Evolutionary conservation across 208 protist species (phyloP).

Genomic region (Blastocrithidia nonstop): DNA sequence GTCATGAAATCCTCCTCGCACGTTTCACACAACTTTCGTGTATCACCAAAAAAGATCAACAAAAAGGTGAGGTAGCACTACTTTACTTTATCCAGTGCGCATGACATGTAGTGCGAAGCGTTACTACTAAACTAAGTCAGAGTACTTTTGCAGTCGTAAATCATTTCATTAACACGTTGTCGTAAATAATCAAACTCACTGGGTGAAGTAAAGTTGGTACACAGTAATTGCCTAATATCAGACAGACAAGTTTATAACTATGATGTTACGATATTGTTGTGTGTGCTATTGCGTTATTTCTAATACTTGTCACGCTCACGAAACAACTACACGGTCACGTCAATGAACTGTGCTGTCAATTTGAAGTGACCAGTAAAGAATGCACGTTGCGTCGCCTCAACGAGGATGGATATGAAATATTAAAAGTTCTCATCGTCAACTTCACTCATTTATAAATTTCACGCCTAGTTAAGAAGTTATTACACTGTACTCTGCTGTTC

Average conservation of each 20-base stretch:
- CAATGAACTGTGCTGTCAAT: slow-evolving; percentile 29
- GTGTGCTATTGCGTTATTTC: no score
- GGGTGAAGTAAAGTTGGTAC: slow-evolving; percentile 8
- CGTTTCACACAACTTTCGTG: slow-evolving; percentile 16
- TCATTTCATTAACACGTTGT: slow-evolving; percentile 22
- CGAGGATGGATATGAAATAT: slow-evolving; percentile 19
- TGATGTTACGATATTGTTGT: slow-evolving; percentile 17
- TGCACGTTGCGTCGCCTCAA: slow-evolving; percentile 29
- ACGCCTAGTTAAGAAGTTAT: no score
- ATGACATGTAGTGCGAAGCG: no score
- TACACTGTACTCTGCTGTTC: no score
- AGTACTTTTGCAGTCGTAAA: slow-evolving; percentile 38
- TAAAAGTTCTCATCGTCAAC: slow-evolving; percentile 11
- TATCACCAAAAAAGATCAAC: slow-evolving; percentile 56
- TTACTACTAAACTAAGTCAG: no score
- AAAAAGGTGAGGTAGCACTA: slow-evolving; percentile 54
- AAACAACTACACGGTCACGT: slow-evolving; percentile 23
- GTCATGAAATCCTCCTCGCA: slow-evolving; percentile 28
- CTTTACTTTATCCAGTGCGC: no score
- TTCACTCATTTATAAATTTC: no score
- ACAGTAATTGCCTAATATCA: slow-evolving; percentile 42
- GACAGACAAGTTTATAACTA: slow-evolving; percentile 43
- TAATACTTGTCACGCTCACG: slow-evolving; percentile 10
- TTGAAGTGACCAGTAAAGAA: slow-evolving; percentile 48
- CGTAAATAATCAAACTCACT: slow-evolving; percentile 18